Conservation (phyloP, 352 stramenopile species). For the Globisporangium middletonii region DNA sequence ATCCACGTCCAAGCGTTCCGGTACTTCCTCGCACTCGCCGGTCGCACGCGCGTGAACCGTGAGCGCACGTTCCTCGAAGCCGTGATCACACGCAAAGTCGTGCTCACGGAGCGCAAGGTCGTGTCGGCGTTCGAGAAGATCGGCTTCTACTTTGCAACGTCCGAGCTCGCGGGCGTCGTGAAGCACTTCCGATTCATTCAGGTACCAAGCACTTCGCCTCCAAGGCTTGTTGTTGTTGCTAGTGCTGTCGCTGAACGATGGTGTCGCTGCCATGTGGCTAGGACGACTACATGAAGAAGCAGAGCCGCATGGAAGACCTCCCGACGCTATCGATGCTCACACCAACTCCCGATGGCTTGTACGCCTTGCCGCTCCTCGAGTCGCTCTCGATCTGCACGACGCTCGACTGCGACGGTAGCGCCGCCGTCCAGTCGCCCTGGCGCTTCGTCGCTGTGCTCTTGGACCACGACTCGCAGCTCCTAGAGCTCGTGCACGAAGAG, state of each 20-base stretch:
- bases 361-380: constrained; percentile 41
- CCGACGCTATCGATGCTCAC: constrained; percentile 50
- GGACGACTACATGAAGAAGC: constrained; percentile 42
- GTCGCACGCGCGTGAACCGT: constrained; percentile 31
- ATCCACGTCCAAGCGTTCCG: constrained; percentile 53
- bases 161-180: constrained; percentile 44
- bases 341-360: constrained; percentile 31
- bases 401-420: constrained; percentile 18
- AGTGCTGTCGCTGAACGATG: no score
- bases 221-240: no score
- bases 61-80: constrained; percentile 55
- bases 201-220: constrained; percentile 11
- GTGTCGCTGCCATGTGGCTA: constrained; percentile 1
- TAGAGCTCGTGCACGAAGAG: constrained; percentile 57
- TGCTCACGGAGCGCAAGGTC: constrained; percentile 60
- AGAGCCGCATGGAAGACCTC: constrained; percentile 53
- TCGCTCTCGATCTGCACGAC: constrained; percentile 39
- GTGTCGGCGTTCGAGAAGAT: constrained; percentile 39
- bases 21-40: constrained; percentile 45
- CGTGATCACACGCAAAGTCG: constrained; percentile 52
- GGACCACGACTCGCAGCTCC: constrained; percentile 53
- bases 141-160: constrained; percentile 43
- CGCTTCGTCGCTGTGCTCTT: constrained; percentile 49
- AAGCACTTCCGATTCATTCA: constrained; percentile 42
- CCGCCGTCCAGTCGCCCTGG: constrained; percentile 24